These are phyloP conservation scores for Hondaea fermentalgiana DNA, from an alignment of 108 stramenopile genomes.

Conservation along the genomic window DNA sequence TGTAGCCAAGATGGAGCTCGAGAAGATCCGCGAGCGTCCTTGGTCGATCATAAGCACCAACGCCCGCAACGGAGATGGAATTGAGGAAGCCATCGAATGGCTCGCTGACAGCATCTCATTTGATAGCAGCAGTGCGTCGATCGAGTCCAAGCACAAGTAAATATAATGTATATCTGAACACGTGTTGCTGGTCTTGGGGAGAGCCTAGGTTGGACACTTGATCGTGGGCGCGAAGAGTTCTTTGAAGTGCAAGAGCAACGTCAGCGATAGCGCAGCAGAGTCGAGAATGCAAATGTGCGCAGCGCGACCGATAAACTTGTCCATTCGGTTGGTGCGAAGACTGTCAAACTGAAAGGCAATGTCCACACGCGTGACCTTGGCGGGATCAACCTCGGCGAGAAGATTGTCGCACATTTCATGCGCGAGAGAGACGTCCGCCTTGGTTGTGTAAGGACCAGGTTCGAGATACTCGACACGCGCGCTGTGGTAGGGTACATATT, in stretches of 20 bases:
- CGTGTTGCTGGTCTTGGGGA: neutral
- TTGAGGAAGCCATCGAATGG: constrained; percentile 23
- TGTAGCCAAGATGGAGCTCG: neutral
- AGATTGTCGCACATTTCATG: neutral
- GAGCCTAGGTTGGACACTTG: too few relatives aligned
- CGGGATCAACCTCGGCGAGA: neutral
- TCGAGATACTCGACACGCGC: neutral
- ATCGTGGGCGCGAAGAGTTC: neutral
- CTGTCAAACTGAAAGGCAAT: neutral
- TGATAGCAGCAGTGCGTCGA: neutral
- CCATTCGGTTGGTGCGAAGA: neutral
- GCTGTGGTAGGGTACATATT: constrained; percentile 24
- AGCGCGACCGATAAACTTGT: neutral
- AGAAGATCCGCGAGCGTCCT: neutral
- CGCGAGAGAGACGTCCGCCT: neutral
- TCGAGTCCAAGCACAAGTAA: neutral
- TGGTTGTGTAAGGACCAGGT: neutral
- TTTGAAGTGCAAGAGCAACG: neutral
- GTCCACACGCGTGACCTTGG: neutral
- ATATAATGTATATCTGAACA: neutral
- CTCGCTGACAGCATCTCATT: neutral
- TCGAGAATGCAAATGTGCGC: neutral
- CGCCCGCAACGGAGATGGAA: constrained; percentile 7
- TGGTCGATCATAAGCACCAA: constrained; percentile 22
- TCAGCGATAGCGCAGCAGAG: neutral